Evolutionary conservation across 768 basidiomycete species (phyloP).

Genomic region (Lactifluus rugatus): DNA sequence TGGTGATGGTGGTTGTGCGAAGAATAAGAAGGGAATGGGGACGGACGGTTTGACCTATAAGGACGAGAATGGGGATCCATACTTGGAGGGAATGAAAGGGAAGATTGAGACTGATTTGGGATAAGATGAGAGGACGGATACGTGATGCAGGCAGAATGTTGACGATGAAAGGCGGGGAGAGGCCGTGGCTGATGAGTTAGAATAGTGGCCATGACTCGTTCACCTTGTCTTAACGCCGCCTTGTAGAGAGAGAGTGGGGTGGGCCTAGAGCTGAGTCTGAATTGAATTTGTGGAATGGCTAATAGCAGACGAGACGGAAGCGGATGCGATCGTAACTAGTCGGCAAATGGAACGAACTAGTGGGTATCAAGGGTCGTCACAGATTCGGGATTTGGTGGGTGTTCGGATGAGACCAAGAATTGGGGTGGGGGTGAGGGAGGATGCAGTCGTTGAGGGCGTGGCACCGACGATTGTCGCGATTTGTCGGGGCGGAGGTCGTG

Average conservation of each 20-base stretch:
- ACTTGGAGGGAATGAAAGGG: slow-evolving; percentile 10
- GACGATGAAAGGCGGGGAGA: slow-evolving; percentile 11
- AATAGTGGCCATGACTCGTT: slow-evolving; percentile 14
- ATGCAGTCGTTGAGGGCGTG: neutral
- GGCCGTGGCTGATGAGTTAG: slow-evolving; percentile 15
- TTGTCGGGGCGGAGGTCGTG: slow-evolving; percentile 8
- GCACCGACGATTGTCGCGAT: slow-evolving; percentile 9
- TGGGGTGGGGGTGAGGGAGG: neutral
- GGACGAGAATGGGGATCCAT: slow-evolving; percentile 14
- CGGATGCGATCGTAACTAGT: slow-evolving; percentile 19
- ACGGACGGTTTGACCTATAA: slow-evolving; percentile 16
- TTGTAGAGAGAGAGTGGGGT: neutral
- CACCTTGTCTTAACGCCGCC: neutral
- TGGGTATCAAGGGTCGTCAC: slow-evolving; percentile 8
- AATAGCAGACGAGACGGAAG: neutral
- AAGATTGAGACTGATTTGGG: slow-evolving; percentile 14
- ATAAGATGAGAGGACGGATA: slow-evolving; percentile 6
- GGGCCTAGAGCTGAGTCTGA: slow-evolving; percentile 16
- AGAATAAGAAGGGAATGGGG: slow-evolving; percentile 6
- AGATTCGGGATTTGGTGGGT: neutral
- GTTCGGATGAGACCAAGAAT: slow-evolving; percentile 3
- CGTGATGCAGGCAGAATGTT: slow-evolving; percentile 9
- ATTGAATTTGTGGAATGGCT: neutral
- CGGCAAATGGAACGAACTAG: slow-evolving; percentile 7
- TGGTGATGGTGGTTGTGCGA: too few relatives aligned